Percentiles rank a stretch among this genome's conserved stretches.
Conservation (phyloP, 2,329 filamentous ascomycete genomes). For the Colletotrichum liriopes region DNA sequence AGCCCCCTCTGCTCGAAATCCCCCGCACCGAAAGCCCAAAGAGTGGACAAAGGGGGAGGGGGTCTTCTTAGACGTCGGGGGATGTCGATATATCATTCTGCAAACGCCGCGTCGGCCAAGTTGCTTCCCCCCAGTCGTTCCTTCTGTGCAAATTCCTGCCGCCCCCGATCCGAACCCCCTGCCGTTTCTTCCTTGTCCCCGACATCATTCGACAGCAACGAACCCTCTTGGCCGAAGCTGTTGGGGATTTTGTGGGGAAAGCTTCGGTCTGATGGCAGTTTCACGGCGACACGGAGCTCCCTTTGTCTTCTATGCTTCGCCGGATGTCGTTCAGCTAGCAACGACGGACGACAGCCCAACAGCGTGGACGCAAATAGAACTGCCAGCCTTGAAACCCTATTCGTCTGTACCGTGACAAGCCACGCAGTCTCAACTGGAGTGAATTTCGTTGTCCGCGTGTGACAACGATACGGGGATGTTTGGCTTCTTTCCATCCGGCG, state of each 20-base stretch:
- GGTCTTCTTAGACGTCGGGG: constrained; percentile 24
- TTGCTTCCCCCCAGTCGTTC: neutral
- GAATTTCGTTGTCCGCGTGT: neutral
- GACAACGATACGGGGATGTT: neutral
- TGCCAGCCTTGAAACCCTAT: constrained; percentile 7
- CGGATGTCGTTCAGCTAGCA: neutral
- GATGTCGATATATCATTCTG: constrained; percentile 33
- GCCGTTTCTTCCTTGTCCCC: constrained; percentile 35
- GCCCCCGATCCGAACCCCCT: constrained; percentile 16
- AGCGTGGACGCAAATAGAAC: constrained; percentile 5
- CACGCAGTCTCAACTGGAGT: neutral
- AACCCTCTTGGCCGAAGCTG: constrained; percentile 43
- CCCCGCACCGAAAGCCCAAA: constrained; percentile 32
- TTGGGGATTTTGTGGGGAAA: constrained; percentile 11
- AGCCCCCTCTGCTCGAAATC: neutral
- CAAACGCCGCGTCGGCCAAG: constrained; percentile 26
- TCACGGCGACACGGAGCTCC: constrained; percentile 41
- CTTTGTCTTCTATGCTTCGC: constrained; percentile 11
- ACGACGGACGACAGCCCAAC: too few relatives aligned
- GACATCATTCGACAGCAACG: constrained; percentile 42
- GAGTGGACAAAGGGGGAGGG: neutral
- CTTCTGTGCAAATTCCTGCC: neutral
- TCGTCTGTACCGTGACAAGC: constrained; percentile 4
- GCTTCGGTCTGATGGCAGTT: constrained; percentile 42
- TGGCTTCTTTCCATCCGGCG: neutral